Evolutionary conservation across 305 asterid species (phyloP).

Genomic region (Rubia tinctorum): DNA sequence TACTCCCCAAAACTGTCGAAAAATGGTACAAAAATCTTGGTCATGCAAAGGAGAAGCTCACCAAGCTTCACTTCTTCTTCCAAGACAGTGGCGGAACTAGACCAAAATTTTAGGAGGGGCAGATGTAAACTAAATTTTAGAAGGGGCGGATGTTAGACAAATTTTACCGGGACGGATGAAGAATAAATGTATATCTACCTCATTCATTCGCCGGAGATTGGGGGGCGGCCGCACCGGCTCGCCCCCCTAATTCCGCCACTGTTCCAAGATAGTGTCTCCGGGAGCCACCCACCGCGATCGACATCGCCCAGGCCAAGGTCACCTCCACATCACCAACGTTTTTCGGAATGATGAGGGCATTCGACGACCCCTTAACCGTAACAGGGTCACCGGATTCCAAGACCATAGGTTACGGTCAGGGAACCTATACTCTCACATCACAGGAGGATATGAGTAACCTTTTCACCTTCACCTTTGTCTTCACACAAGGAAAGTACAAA

Average conservation of each 20-base stretch:
- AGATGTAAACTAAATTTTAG: too few relatives aligned
- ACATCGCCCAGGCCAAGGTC: neutral
- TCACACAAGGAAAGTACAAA: neutral
- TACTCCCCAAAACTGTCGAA: neutral
- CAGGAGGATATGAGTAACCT: neutral
- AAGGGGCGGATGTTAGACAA: too few relatives aligned
- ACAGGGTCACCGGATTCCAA: neutral
- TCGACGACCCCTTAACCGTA: neutral
- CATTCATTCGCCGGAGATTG: too few relatives aligned
- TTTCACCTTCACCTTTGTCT: neutral
- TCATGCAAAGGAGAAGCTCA: neutral
- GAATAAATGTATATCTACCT: too few relatives aligned
- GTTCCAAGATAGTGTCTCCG: neutral
- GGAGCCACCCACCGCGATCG: neutral
- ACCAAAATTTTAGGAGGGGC: too few relatives aligned
- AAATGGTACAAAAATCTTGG: neutral
- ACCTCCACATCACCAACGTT: neutral
- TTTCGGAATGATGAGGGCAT: neutral
- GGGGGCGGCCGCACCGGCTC: too few relatives aligned
- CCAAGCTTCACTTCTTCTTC: neutral
- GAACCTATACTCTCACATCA: neutral
- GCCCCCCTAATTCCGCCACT: too few relatives aligned
- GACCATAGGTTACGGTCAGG: neutral
- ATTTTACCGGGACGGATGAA: too few relatives aligned
- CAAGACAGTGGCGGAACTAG: too few relatives aligned